Conservation (phyloP, 2,329 filamentous ascomycete species). For the Penicillium brevicompactum region DNA sequence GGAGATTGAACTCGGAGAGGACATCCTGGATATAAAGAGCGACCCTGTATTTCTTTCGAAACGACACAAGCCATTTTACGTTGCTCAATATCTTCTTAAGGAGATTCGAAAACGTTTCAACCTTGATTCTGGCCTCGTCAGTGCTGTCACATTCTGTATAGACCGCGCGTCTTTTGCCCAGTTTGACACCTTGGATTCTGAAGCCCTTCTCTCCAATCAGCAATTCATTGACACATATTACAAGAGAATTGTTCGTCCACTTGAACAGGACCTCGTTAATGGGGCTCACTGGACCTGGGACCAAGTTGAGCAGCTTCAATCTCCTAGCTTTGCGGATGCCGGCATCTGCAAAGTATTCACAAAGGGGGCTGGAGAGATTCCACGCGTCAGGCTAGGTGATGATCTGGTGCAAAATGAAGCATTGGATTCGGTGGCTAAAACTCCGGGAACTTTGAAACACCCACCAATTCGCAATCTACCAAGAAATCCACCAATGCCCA, state of each 20-base stretch:
- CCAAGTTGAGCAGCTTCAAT: constrained; percentile 11
- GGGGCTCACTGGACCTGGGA: constrained; percentile 20
- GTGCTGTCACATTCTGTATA: constrained; percentile 14
- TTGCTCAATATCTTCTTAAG: constrained; percentile 6
- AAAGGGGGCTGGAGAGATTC: neutral
- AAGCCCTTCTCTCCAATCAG: neutral
- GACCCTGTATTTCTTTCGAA: neutral
- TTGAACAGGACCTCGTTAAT: constrained; percentile 17
- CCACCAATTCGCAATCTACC: too few relatives aligned
- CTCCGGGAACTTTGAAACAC: too few relatives aligned
- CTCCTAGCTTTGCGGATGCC: constrained; percentile 2
- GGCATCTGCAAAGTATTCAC: constrained; percentile 12
- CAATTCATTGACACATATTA: constrained; percentile 12
- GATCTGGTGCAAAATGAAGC: neutral
- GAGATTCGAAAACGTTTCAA: constrained; percentile 12
- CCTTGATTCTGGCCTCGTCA: constrained; percentile 11
- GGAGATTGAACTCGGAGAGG: constrained; percentile 17
- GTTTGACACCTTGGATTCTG: constrained; percentile 1
- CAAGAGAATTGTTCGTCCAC: constrained; percentile 8
- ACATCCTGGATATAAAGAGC: constrained; percentile 9
- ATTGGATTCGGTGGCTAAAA: too few relatives aligned
- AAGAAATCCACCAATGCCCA: too few relatives aligned
- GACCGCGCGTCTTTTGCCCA: constrained; percentile 13
- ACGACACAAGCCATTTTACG: neutral
- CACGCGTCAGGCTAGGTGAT: neutral